phyloP scores from a whole-genome alignment of 306 rosid genomes.

The Chamaecrista fasciculata region DNA sequence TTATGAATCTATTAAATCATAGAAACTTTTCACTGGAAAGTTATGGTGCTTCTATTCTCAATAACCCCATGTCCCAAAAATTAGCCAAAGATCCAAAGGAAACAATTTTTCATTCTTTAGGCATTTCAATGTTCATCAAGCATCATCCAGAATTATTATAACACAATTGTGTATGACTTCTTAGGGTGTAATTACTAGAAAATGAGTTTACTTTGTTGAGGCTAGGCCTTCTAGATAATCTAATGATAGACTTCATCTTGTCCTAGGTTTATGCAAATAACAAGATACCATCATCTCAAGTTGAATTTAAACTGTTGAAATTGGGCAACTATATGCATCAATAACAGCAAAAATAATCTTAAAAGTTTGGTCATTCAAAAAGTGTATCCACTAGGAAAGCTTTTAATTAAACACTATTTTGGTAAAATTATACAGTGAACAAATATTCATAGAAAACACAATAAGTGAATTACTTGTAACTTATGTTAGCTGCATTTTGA shows the following conservation, averaged over 20 bases:
- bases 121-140: neutral
- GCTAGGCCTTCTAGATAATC: neutral
- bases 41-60: neutral
- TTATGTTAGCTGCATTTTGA: constrained; percentile 8
- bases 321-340: constrained; percentile 17
- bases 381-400: neutral
- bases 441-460: constrained; percentile 1
- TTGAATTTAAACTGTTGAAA: neutral
- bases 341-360: neutral
- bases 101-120: neutral
- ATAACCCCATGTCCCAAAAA: constrained; percentile 6
- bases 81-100: constrained; percentile 1
- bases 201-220: neutral
- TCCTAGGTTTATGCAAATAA: constrained; percentile 1
- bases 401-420: constrained; percentile 1
- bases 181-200: neutral
- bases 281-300: constrained; percentile 6
- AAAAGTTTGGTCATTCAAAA: constrained; percentile 1
- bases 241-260: constrained; percentile 2
- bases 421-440: neutral
- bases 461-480: neutral
- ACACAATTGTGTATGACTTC: neutral
- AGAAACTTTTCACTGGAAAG: neutral
- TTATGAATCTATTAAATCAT: neutral
- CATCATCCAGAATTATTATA: constrained; percentile 18